A percentile compares a stretch with the other conserved stretches of the same genome.
Conservation (phyloP, 1,139 yeast genomes). For the Taphrina deformans region DNA sequence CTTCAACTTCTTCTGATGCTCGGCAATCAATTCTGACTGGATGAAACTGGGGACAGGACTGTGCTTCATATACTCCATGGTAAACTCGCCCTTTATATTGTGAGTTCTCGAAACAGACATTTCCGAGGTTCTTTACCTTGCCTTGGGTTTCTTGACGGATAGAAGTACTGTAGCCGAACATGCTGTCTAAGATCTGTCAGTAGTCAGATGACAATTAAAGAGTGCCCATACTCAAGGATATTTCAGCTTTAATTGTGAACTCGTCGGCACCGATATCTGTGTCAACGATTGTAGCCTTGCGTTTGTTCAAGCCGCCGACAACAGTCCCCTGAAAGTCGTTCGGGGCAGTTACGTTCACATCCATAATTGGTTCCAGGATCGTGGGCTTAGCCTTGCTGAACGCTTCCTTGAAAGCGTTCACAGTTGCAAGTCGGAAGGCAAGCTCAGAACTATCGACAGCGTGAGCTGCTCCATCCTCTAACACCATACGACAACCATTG, state of each 20-base stretch:
- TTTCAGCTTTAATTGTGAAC: constrained; percentile 88
- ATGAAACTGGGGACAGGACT: constrained; percentile 88
- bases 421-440: constrained; percentile 90
- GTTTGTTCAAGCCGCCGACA: constrained; percentile 86
- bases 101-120: not conserved
- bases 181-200: constrained; percentile 53
- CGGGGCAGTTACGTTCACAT: constrained; percentile 89
- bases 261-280: constrained; percentile 94
- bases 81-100: constrained; percentile 73
- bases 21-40: constrained; percentile 86
- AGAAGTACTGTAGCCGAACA: constrained; percentile 95
- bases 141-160: constrained; percentile 98
- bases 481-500: constrained; percentile 86
- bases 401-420: constrained; percentile 89
- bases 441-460: constrained; percentile 95
- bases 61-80: constrained; percentile 90
- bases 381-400: constrained; percentile 82
- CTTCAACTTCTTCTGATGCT: constrained; percentile 61
- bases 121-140: constrained; percentile 49
- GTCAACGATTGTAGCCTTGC: constrained; percentile 88
- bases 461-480: constrained; percentile 96
- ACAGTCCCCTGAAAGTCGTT: constrained; percentile 93
- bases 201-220: not conserved
- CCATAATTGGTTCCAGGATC: constrained; percentile 93
- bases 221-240: constrained; percentile 58